Percentiles rank a stretch among this genome's conserved stretches.
Evolutionary conservation across 768 basidiomycete species (phyloP).

Genomic region (Boletus tomentosulus): DNA sequence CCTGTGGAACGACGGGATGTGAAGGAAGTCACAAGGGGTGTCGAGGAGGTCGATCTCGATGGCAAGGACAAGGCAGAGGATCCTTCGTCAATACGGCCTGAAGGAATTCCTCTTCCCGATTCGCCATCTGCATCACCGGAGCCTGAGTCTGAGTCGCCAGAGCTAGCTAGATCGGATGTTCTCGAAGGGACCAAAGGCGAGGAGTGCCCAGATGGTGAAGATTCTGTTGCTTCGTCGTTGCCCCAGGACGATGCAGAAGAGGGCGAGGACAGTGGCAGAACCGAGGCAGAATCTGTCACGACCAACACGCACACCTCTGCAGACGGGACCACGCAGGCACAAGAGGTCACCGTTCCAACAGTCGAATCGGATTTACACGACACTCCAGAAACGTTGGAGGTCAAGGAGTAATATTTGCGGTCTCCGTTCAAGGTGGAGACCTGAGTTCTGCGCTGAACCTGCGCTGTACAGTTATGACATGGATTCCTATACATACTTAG

Average conservation of each 20-base stretch:
- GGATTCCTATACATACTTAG: conserved; percentile 6
- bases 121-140: conserved; percentile 30
- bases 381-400: conserved; percentile 16
- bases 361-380: conserved; percentile 7
- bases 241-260: conserved; percentile 5
- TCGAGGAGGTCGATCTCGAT: conserved; percentile 62
- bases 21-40: conserved; percentile 68
- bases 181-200: conserved; percentile 12
- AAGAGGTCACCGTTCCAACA: conserved; percentile 1
- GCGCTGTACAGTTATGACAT: conserved; percentile 4
- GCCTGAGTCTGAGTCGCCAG: conserved; percentile 10
- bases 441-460: not conserved
- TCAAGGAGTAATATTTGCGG: conserved; percentile 11
- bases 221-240: conserved; percentile 25
- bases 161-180: not conserved
- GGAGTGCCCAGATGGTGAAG: conserved; percentile 8
- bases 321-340: conserved; percentile 5
- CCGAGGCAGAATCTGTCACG: conserved; percentile 3
- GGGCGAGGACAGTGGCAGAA: not conserved
- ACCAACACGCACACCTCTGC: not conserved
- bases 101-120: conserved; percentile 37
- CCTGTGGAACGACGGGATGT: conserved; percentile 44
- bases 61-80: conserved; percentile 27
- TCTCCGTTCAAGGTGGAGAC: not conserved
- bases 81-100: conserved; percentile 20